These are phyloP conservation scores for Ceratocystis smalleyi DNA, from an alignment of 2,329 filamentous ascomycete genomes.

Conservation along the genomic window DNA sequence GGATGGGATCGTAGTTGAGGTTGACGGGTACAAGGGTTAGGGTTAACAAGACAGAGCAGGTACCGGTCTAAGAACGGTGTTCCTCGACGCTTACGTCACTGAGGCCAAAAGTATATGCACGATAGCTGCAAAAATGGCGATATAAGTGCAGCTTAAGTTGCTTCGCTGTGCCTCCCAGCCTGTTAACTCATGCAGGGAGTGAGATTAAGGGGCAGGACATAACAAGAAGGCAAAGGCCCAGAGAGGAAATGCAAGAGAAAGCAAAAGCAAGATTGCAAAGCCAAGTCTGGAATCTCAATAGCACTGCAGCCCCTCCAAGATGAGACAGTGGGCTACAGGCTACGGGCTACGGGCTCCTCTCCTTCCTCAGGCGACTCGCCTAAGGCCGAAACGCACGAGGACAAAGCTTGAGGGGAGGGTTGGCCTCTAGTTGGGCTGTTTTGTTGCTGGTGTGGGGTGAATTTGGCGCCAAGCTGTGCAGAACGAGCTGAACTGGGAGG, in stretches of 20 bases:
- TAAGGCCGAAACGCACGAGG: no score
- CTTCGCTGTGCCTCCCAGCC: background rate
- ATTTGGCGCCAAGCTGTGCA: background rate
- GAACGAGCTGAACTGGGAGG: background rate
- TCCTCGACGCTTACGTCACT: background rate
- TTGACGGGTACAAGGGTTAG: background rate
- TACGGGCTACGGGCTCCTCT: no score
- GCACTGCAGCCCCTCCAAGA: no score
- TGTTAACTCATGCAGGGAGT: background rate
- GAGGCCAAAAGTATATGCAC: background rate
- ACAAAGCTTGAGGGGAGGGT: background rate
- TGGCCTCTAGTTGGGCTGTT: background rate
- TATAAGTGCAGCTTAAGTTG: background rate
- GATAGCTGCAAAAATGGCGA: background rate
- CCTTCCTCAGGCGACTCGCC: no score
- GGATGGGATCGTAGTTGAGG: background rate
- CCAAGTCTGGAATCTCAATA: no score
- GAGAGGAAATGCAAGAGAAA: background rate
- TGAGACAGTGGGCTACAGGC: no score
- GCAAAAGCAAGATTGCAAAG: background rate
- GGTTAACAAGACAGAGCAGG: background rate
- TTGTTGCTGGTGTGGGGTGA: background rate
- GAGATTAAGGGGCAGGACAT: background rate
- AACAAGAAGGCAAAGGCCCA: background rate
- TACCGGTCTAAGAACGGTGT: no score